Conservation (phyloP, 2,329 filamentous ascomycete genomes). For the Penicillium sp. region DNA sequence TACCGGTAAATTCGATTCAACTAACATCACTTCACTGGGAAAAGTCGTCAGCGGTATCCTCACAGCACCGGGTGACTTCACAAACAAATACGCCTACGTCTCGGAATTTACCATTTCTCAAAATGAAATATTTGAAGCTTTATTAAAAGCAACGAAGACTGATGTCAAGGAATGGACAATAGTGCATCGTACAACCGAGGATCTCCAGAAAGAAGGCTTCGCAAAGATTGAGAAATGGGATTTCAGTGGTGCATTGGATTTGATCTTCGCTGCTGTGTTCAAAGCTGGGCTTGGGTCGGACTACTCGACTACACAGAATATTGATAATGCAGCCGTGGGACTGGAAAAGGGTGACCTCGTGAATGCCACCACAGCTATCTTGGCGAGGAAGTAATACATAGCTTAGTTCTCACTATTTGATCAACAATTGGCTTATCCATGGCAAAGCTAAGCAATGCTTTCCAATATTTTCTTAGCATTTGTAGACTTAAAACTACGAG, state of each 20-base stretch:
- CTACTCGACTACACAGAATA: constrained; percentile 1
- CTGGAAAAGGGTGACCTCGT: background rate
- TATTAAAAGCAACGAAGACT: constrained; percentile 5
- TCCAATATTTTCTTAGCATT: no score
- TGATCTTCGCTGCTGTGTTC: constrained; percentile 8
- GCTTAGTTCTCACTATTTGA: no score
- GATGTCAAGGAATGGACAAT: constrained; percentile 5
- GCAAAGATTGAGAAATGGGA: constrained; percentile 4
- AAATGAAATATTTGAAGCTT: constrained; percentile 10
- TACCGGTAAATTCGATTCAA: constrained; percentile 7
- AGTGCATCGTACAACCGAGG: constrained; percentile 3
- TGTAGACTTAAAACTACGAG: no score
- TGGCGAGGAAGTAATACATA: constrained; percentile 1
- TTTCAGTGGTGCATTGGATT: constrained; percentile 4
- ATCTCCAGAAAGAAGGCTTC: background rate
- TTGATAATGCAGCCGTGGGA: constrained; percentile 4
- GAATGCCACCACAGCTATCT: background rate
- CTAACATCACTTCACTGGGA: constrained; percentile 1
- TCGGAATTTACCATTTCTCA: constrained; percentile 6
- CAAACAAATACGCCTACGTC: constrained; percentile 5
- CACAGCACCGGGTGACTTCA: constrained; percentile 1
- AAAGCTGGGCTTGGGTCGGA: constrained; percentile 5
- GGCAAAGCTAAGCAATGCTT: no score
- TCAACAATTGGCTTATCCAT: no score
- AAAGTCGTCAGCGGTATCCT: background rate